phyloP scores from a whole-genome alignment of 2,329 filamentous ascomycete genomes.

The Fusarium sp. region DNA sequence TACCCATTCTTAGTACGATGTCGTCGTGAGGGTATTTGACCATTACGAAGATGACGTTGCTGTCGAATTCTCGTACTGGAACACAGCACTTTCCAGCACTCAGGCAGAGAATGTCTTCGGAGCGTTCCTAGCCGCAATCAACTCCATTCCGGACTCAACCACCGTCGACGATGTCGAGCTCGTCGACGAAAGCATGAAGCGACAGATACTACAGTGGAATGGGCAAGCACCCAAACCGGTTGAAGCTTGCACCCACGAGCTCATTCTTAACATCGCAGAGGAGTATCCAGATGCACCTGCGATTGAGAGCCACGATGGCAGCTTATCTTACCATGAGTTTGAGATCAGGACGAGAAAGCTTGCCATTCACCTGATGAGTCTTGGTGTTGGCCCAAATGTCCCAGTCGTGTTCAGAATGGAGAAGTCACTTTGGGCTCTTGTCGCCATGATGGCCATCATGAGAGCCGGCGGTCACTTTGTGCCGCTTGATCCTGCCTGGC shows the following conservation, averaged over 20 bases:
- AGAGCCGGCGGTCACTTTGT: background rate
- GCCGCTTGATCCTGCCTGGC: background rate
- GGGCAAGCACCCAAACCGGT: background rate
- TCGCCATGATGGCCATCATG: background rate
- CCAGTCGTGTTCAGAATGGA: background rate
- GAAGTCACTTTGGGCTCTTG: background rate
- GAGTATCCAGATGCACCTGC: background rate
- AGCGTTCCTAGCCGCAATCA: slow-evolving; percentile 17
- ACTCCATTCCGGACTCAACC: slow-evolving; percentile 15
- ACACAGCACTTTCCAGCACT: slow-evolving; percentile 15
- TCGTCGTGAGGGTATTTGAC: slow-evolving; percentile 1
- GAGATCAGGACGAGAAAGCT: background rate
- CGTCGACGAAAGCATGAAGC: background rate
- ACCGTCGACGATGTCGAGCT: slow-evolving; percentile 12
- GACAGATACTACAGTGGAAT: background rate
- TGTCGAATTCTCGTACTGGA: slow-evolving; percentile 24
- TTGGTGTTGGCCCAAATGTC: background rate
- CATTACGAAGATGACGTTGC: background rate
- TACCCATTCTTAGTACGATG: background rate
- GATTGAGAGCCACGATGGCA: background rate
- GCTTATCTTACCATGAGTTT: background rate
- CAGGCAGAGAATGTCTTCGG: slow-evolving; percentile 28
- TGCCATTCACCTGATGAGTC: background rate
- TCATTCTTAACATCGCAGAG: background rate
- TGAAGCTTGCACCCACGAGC: background rate